A percentile compares a stretch with the other conserved stretches of the same genome.
phyloP scores from a whole-genome alignment of 345 rosid species.

The Erucastrum elatum region DNA sequence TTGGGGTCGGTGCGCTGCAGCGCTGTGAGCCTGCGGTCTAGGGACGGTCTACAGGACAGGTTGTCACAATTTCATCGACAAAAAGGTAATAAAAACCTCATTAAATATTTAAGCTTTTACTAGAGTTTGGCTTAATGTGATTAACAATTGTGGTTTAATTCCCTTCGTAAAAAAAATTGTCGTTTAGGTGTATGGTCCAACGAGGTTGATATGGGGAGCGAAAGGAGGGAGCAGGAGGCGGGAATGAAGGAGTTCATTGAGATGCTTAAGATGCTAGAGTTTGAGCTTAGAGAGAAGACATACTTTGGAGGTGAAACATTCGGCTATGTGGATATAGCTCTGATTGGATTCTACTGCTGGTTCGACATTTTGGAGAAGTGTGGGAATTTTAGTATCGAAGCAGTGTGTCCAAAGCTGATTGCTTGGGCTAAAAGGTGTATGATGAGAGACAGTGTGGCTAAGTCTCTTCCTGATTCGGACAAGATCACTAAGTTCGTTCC shows the following conservation, averaged over 20 bases:
- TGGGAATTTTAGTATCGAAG: not conserved
- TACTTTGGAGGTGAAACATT: constrained; percentile 25
- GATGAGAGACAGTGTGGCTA: not conserved
- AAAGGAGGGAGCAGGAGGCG: constrained; percentile 1
- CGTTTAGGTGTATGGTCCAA: constrained; percentile 3
- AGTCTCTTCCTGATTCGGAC: not conserved
- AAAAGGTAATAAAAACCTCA: constrained; percentile 46
- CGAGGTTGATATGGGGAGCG: constrained; percentile 1
- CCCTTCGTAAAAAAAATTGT: not conserved
- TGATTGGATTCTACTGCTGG: constrained; percentile 23
- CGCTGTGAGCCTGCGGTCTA: too few relatives aligned
- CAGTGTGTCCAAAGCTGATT: not conserved
- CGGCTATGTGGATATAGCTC: constrained; percentile 20
- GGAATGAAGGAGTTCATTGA: constrained; percentile 1
- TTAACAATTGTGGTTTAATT: not conserved
- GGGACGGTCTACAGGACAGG: too few relatives aligned
- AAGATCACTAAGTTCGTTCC: not conserved
- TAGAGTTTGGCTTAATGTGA: not conserved
- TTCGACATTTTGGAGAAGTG: not conserved
- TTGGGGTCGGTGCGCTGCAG: too few relatives aligned
- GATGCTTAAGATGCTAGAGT: not conserved
- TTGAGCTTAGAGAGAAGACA: not conserved
- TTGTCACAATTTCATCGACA: constrained; percentile 72
- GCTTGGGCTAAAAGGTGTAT: not conserved
- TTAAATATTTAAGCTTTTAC: not conserved